phyloP scores from a whole-genome alignment of 2,329 filamentous ascomycete species.

The Elsinoe perseae region DNA sequence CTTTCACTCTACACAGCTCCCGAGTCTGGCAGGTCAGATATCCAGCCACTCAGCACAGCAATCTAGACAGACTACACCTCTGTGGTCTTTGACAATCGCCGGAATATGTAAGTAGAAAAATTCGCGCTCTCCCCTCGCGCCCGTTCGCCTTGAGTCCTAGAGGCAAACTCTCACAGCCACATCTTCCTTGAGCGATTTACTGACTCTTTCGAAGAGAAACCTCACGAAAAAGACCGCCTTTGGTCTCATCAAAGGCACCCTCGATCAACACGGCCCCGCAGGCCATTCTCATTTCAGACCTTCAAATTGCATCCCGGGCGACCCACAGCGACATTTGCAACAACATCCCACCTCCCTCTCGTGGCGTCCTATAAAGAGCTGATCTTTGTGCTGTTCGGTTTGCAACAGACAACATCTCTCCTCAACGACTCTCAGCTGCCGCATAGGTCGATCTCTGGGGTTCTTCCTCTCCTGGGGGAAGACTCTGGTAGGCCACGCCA shows the following conservation, averaged over 20 bases:
- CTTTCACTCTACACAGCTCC: neutral
- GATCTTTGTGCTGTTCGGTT: constrained; percentile 37
- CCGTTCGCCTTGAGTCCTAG: neutral
- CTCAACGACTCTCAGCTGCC: constrained; percentile 78
- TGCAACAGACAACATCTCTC: constrained; percentile 40
- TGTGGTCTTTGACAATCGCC: neutral
- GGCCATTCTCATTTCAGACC: constrained; percentile 36
- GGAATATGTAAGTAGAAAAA: constrained; percentile 6
- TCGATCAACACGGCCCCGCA: constrained; percentile 37
- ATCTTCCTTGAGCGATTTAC: constrained; percentile 13
- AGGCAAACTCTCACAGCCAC: neutral
- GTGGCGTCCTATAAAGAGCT: constrained; percentile 32
- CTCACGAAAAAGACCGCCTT: constrained; percentile 24
- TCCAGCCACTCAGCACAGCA: neutral
- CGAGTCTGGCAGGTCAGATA: neutral
- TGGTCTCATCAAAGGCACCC: constrained; percentile 36
- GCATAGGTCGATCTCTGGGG: constrained; percentile 97
- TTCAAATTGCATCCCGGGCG: constrained; percentile 41
- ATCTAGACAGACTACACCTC: neutral
- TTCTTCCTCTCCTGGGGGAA: constrained; percentile 99
- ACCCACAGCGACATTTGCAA: constrained; percentile 43
- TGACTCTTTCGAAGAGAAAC: neutral
- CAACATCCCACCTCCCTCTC: constrained; percentile 40
- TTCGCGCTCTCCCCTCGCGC: neutral
- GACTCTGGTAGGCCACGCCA: constrained; percentile 98